Evolutionary conservation across 202 grass and related monocot species (phyloP).

Genomic region (Alloteropsis angusta): DNA sequence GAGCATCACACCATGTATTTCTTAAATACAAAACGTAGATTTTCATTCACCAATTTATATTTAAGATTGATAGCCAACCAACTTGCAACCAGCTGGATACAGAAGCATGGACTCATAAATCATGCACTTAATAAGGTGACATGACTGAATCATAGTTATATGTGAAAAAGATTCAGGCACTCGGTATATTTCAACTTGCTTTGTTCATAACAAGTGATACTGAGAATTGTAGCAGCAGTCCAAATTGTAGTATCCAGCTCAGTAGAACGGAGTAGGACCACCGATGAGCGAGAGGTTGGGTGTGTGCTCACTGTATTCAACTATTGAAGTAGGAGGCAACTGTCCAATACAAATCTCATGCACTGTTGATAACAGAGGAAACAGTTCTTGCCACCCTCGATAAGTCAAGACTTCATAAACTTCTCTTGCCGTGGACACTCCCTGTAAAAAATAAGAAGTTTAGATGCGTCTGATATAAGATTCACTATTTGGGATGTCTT

Average conservation of each 20-base stretch:
- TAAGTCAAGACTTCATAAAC: conserved; percentile 79
- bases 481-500: neutral
- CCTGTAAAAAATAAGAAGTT: conserved; percentile 40
- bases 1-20: conserved; percentile 7
- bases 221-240: conserved; percentile 15
- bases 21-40: neutral
- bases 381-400: conserved; percentile 66
- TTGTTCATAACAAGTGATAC: conserved; percentile 21
- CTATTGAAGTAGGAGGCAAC: conserved; percentile 70
- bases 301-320: conserved; percentile 69
- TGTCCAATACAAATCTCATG: conserved; percentile 85
- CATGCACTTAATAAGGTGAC: conserved; percentile 18
- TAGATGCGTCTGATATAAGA: neutral
- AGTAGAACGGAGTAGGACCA: conserved; percentile 37
- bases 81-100: conserved; percentile 1
- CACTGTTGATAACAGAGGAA: conserved; percentile 74
- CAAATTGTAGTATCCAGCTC: conserved; percentile 22
- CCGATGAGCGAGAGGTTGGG: conserved; percentile 44
- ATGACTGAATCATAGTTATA: conserved; percentile 8
- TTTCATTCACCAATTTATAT: neutral
- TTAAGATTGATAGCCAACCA: neutral
- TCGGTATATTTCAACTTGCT: conserved; percentile 11
- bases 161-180: neutral
- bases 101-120: conserved; percentile 5
- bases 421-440: conserved; percentile 77